Percentiles rank a stretch among this genome's conserved stretches.
These are phyloP conservation scores for Eutypella sp. DNA, from an alignment of 2,329 filamentous ascomycete species.

Conservation along the genomic window DNA sequence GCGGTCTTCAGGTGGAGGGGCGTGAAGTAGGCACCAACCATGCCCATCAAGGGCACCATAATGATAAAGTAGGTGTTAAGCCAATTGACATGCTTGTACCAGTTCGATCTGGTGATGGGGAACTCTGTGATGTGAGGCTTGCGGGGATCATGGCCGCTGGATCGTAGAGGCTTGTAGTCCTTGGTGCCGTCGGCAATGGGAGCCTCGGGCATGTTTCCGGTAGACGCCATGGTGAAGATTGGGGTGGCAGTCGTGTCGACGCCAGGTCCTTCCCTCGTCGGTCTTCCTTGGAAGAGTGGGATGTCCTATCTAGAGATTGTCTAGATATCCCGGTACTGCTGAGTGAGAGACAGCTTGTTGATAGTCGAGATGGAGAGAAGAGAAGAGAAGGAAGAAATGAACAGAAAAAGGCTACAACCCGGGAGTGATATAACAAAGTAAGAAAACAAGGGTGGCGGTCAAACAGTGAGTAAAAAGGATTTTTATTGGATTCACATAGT, in stretches of 20 bases:
- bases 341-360: not conserved
- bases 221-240: constrained; percentile 20
- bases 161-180: constrained; percentile 49
- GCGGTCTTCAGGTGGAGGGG: constrained; percentile 39
- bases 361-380: not conserved
- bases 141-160: constrained; percentile 62
- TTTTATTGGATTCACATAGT: constrained; percentile 9
- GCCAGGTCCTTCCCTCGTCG: not conserved
- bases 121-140: constrained; percentile 84
- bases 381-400: not conserved
- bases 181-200: constrained; percentile 49
- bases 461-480: constrained; percentile 6
- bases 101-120: constrained; percentile 75
- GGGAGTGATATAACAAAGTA: too few species aligned
- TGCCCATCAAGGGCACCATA: constrained; percentile 68
- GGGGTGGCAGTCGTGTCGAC: not conserved
- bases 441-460: constrained; percentile 1
- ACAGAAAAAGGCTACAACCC: not conserved
- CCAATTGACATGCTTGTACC: constrained; percentile 93
- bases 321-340: not conserved
- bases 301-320: too few species aligned
- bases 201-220: constrained; percentile 27
- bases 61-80: constrained; percentile 80
- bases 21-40: constrained; percentile 72
- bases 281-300: too few species aligned